Percentiles rank a stretch among this genome's conserved stretches.
phyloP scores from a whole-genome alignment of 1,284 basidiomycete genomes.

The Melampsora medusae region DNA sequence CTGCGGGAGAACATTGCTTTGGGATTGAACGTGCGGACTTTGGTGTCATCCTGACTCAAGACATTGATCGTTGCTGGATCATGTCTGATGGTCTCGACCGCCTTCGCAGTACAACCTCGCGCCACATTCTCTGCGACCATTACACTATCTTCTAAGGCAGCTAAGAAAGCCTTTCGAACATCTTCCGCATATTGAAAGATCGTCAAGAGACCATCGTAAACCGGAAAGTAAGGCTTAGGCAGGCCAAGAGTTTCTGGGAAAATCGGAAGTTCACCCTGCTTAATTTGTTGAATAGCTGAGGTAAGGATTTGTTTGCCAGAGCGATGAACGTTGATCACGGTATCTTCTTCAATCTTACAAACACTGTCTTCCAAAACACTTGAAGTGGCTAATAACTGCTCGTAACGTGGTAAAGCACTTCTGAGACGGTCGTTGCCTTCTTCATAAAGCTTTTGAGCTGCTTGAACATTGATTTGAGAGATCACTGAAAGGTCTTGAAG shows the following conservation, averaged over 20 bases:
- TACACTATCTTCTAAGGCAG: conserved; percentile 78
- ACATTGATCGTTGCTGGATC: conserved; percentile 75
- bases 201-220: conserved; percentile 80
- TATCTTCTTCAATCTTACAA: conserved; percentile 75
- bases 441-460: conserved; percentile 76
- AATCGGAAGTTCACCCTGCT: conserved; percentile 66
- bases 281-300: conserved; percentile 74
- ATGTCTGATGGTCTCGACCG: conserved; percentile 67
- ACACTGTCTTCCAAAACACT: conserved; percentile 75
- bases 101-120: conserved; percentile 66
- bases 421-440: conserved; percentile 71
- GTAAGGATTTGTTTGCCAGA: conserved; percentile 60
- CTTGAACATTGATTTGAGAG: conserved; percentile 77
- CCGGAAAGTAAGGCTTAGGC: conserved; percentile 62
- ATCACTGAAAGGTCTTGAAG: conserved; percentile 85
- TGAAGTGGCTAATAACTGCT: conserved; percentile 74
- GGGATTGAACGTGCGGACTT: conserved; percentile 81
- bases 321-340: conserved; percentile 63
- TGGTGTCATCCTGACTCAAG: conserved; percentile 75
- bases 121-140: conserved; percentile 80
- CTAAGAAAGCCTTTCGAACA: conserved; percentile 73
- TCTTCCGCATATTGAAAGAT: conserved; percentile 86
- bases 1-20: conserved; percentile 84
- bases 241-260: conserved; percentile 50
- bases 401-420: conserved; percentile 74